A percentile compares a stretch with the other conserved stretches of the same genome.
Evolutionary conservation across 495 filamentous ascomycete genomes (phyloP).

Genomic region (Lasiosphaeris hirsuta): DNA sequence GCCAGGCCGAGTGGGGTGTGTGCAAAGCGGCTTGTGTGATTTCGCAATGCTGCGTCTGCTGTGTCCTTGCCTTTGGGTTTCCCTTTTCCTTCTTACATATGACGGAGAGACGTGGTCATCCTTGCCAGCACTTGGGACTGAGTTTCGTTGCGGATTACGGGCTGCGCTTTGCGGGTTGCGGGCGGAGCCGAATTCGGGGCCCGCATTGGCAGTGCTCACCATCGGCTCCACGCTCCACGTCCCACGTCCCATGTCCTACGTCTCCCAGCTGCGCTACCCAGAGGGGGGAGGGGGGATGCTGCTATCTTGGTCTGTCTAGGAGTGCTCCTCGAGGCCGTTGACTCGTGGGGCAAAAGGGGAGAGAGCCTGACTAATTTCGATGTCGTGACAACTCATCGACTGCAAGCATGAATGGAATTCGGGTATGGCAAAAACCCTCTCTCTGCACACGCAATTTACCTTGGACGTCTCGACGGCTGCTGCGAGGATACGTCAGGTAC

Average conservation of each 20-base stretch:
- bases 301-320: too few species aligned
- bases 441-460: too few species aligned
- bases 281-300: too few species aligned
- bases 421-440: too few species aligned
- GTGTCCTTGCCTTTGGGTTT: neutral
- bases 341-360: slow-evolving; percentile 2
- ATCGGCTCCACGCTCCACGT: too few species aligned
- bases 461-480: too few species aligned
- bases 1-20: neutral
- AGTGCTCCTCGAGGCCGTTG: neutral
- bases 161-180: too few species aligned
- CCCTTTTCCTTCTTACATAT: slow-evolving; percentile 2
- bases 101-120: neutral
- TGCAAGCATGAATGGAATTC: neutral
- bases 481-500: too few species aligned
- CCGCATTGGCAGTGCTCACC: too few species aligned
- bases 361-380: neutral
- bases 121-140: neutral
- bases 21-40: slow-evolving; percentile 21
- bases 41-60: slow-evolving; percentile 15
- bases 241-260: too few species aligned
- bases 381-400: slow-evolving; percentile 1
- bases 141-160: neutral
- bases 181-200: too few species aligned
- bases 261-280: too few species aligned